Evolutionary conservation across 208 protist species (phyloP), one percentile per base, ranked within the genome.

Genomic region (Trypanosoma cruzi): DNA sequence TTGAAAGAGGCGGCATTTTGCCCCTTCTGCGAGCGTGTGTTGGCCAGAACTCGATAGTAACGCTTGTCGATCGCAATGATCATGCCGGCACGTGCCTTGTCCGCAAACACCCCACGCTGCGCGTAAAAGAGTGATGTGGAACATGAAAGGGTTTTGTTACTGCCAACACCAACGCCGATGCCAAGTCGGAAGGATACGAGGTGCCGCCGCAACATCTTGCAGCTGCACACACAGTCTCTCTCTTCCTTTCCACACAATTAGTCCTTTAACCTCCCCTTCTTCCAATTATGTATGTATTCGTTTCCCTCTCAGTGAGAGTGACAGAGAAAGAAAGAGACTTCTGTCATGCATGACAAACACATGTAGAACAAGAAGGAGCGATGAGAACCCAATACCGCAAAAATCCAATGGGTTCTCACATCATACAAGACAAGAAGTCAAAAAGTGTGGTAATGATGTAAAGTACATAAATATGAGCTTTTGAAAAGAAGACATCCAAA

Each of bases 1-100:
- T 94, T 93, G 79, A 95, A 94, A 24, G 87, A 92, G 24, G 88
- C 91, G 48, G 91, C 91, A 61, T 89, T 94, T 64, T 96, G 88
- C n/a, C 91, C 91, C 46, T 96, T 96, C 68, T 96, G 91, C 24
- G 91, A 94, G 44, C 91, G 88, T 8, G 85, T 94, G 74, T 87
- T 92, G 53, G 81, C 84, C 13, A 90, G 56, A 26, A 94, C 91
- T 54, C 91, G 88, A 59, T 87, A 96, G 53, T 84, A 74, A 14
- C 75, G 63, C 65, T 92, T 92, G 72, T 96, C 91, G 26, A 94
- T 71, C 29, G 84, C 83, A 31, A 96, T 55, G 36, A 96, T 82
- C 80, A 92, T 88, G n/a, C 91, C 91, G 22, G 89, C 86, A 18
- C 91, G 81, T 44, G 92, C 84, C 65, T 93, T 94, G 68, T 96